Evolutionary conservation across 2,329 filamentous ascomycete genomes (phyloP), one percentile per base, ranked within the genome.

Genomic region (Fusarium caatingaense): DNA sequence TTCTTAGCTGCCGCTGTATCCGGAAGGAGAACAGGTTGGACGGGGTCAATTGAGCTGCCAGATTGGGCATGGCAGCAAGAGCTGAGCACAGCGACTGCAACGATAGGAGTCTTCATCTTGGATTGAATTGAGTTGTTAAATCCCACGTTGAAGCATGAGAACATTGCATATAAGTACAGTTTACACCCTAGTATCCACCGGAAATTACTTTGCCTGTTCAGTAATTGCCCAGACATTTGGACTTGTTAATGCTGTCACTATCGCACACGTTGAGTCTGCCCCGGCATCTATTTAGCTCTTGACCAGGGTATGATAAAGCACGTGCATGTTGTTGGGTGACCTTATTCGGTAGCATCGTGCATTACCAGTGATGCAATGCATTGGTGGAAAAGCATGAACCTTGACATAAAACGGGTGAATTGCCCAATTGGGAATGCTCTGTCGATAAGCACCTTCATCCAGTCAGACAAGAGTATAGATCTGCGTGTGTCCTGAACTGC

Each of bases 1-100:
- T 83, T 80, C 45, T 73, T 75, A 2, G 80, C 81, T 25, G 58
- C 62, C 4, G 68, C 51, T 6, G 72, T 71, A n/a, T 74, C 65
- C 1, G 75, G 76, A 6, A 76, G 66, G 3, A 74, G 64, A 20
- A 79, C 69, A 41, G 75, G 66, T 45, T 75, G 75, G 13, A 72
- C 58, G 8, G 76, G 76, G n/a, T 75, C 72, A 28, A 74, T 72
- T 58, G 58, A 76, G 34, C 56, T 64, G 18, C 70, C 75, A 42
- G 65, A 60, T 49, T 64, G 32, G 21, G 56, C 41, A 18, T 16
- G 16, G 12, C 50, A 42, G 30, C 23, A 30, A 11, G 54, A 64
- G 42, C 49, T 44, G 10, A 70, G 44, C 3, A 42, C 45, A 21
- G 49, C 51, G 5, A 56, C n/a, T 4, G 54, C 21, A 3, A 64